These are phyloP conservation scores for Phytopythium boreale DNA, from an alignment of 352 stramenopile species.

Conservation along the genomic window DNA sequence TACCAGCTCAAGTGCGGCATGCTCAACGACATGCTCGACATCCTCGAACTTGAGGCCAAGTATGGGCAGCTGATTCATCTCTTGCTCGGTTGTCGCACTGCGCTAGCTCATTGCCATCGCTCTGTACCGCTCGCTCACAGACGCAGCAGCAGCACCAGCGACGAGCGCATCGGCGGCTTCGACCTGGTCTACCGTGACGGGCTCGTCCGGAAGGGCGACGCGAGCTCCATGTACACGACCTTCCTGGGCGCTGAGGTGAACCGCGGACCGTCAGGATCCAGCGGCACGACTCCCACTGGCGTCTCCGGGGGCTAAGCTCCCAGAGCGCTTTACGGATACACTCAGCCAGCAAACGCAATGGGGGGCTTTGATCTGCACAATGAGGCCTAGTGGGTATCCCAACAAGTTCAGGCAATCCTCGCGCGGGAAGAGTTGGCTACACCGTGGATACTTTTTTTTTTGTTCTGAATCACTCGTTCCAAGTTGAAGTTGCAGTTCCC, in stretches of 20 bases:
- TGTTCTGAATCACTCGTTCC: background rate
- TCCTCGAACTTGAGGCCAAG: conserved; percentile 91
- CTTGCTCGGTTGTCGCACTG: background rate
- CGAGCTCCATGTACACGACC: conserved; percentile 68
- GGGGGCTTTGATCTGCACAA: no score
- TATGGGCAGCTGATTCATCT: conserved; percentile 14
- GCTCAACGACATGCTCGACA: conserved; percentile 93
- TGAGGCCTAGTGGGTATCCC: background rate
- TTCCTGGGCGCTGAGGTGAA: conserved; percentile 63
- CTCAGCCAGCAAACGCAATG: no score
- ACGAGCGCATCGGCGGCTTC: conserved; percentile 69
- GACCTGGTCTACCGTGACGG: conserved; percentile 80
- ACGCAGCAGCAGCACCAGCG: conserved; percentile 22
- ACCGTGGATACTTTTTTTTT: background rate
- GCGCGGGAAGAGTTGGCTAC: background rate
- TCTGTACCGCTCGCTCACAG: conserved; percentile 7
- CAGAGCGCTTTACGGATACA: no score
- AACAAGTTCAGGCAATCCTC: no score
- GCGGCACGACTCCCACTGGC: background rate
- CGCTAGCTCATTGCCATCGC: background rate
- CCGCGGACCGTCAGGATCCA: conserved; percentile 8
- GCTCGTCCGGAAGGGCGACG: conserved; percentile 50
- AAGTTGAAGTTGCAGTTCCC: background rate
- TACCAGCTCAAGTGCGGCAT: conserved; percentile 93
- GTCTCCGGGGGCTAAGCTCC: background rate